Base-by-base conservation (phyloP, 805 yeast species). In the Kazachstania africana region DNA sequence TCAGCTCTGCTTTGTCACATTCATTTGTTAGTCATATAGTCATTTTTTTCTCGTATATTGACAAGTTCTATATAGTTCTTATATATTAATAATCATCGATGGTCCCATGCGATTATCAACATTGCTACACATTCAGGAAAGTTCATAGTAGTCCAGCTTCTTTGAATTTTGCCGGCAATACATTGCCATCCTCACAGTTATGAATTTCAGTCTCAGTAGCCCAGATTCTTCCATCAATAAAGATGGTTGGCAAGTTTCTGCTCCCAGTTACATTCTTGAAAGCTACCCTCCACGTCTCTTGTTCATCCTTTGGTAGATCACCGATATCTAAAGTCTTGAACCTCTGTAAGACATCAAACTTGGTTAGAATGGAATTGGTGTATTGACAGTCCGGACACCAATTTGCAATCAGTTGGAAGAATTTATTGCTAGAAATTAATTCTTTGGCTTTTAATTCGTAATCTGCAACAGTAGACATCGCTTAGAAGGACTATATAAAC, bases 361-460 rank as follows among this genome's bases (percentile, higher is more conserved):
- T 65, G 30, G 66, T 62, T 66, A 74, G 76, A 15, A 77, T 53
- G 17, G 57, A 55, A 36, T 68, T 63, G 3, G 79, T 70, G 48
- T 76, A 79, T 30, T 68, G 72, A 44, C 87, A 78, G 44, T 79
- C 87, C 3, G 83, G 81, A 53, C 91, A 79, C 85, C 85, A 78
- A 13, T 77, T 65, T 42, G 78, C 79, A 25, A 80, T 70, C 9
- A 78, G 48, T 66, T 75, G 68, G 36, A 79, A 61, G 42, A 54
- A 71, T 29, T 60, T 60, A 53, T 75, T 57, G 3, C 57, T 43
- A 8, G 48, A 32, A 34, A 78, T 62, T 33, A 73, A 54, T 17
- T 65, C 55, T 32, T 62, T 54, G 2, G 78, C 83, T 33, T 50
- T n/a, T n/a, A n/a, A n/a, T n/a, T 51, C 12, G 50, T n/a, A n/a